Evolutionary conservation across 176 grass and related monocot species (phyloP), one percentile per base, ranked within the genome.

Genomic region (Cymbopogon citratus): DNA sequence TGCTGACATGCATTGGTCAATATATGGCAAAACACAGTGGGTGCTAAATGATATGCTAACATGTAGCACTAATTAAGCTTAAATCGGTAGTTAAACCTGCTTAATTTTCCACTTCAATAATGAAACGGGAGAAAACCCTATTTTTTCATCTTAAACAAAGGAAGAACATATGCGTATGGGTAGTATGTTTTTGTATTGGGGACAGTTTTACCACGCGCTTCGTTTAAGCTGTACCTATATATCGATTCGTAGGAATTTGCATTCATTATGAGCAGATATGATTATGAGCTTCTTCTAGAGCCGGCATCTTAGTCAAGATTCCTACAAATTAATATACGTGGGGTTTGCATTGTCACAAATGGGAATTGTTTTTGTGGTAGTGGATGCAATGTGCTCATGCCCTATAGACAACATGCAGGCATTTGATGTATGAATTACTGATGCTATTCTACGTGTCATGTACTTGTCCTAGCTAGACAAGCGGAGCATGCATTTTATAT

Each of bases 281-380:
- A 79, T 84, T 74, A 84, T 67, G 86, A 79, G 52, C 66, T 59
- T 71, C 66, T 61, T 39, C 35, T 31, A 74, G 66, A 73, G 75
- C 4, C 69, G 9, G 28, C 66, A 66, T 74, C 66, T 80, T 91
- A 85, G 88, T 91, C 91, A 97, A 97, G 86, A 93, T 97, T 97
- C 83, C 81, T 78, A 34, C 48, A 60, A 81, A 66, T n/a, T n/a
- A n/a, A n/a, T n/a, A n/a, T 79, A 63, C 62, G 83, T 81, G 74
- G 71, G 83, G 46, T 73, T 62, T 40, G 54, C 69, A 34, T 74
- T 89, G 74, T 80, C 70, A 73, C 44, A 15, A 15, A 10, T 13
- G 4, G 28, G 26, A 11, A 16, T 33, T 45, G 19, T n/a, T 74
- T 44, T 61, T 39, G 41, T 6, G 9, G 25, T 63, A 92, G 86